Conservation (phyloP, 2,329 filamentous ascomycete genomes). For the Fusarium sp. region DNA sequence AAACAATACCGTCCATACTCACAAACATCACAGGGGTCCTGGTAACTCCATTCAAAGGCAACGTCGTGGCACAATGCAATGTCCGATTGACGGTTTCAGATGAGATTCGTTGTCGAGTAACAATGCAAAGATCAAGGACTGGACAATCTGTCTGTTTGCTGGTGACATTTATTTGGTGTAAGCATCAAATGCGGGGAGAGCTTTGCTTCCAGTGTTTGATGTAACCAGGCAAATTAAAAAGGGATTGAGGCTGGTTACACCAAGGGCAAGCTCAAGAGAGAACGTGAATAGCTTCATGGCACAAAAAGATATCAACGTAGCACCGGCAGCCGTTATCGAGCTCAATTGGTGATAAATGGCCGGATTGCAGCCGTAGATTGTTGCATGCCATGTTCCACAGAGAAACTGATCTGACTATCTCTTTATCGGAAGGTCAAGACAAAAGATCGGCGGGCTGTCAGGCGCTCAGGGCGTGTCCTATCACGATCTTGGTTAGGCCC, state of each 20-base stretch:
- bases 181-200: constrained; percentile 10
- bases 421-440: constrained; percentile 23
- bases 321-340: constrained; percentile 25
- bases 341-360: constrained; percentile 32
- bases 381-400: constrained; percentile 32
- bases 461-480: constrained; percentile 1
- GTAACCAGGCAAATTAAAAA: constrained; percentile 22
- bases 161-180: constrained; percentile 14
- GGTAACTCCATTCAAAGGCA: constrained; percentile 9
- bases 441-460: constrained; percentile 14
- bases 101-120: constrained; percentile 18
- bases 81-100: constrained; percentile 4
- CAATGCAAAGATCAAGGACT: neutral
- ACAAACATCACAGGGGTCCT: neutral
- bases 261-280: neutral
- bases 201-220: constrained; percentile 17
- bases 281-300: constrained; percentile 25
- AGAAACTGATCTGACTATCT: constrained; percentile 4
- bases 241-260: constrained; percentile 20
- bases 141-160: neutral
- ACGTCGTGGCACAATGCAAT: constrained; percentile 23
- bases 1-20: neutral
- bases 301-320: constrained; percentile 14
- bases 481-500: constrained; percentile 6
- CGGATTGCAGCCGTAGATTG: constrained; percentile 33